Conservation (phyloP, 2,329 filamentous ascomycete species). For the Exophiala calicioides region DNA sequence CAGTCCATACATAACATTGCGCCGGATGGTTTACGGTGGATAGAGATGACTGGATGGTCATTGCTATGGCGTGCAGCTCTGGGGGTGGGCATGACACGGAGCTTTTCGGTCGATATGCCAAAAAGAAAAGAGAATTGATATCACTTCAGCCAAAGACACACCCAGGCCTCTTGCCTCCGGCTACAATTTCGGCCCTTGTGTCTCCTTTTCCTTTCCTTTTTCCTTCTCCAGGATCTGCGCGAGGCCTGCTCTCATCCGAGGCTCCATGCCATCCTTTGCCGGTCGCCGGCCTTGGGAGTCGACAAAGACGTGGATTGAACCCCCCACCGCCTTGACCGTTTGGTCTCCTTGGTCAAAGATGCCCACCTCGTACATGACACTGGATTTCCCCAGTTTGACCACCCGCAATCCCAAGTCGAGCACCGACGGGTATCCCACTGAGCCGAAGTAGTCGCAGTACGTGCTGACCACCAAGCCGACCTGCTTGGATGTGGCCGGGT, state of each 20-base stretch:
- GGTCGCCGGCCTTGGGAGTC: constrained; percentile 68
- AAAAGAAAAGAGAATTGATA: constrained; percentile 19
- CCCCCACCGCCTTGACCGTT: constrained; percentile 77
- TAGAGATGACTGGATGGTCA: constrained; percentile 4
- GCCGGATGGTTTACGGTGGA: constrained; percentile 13
- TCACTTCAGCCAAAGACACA: constrained; percentile 19
- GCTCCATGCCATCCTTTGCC: constrained; percentile 63
- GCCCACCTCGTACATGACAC: constrained; percentile 86
- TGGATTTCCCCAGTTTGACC: constrained; percentile 79
- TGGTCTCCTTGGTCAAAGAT: constrained; percentile 76
- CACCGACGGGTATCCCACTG: constrained; percentile 78
- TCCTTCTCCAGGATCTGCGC: constrained; percentile 6
- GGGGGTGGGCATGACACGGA: constrained; percentile 11
- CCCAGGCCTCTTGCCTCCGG: not conserved
- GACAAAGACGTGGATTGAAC: constrained; percentile 88
- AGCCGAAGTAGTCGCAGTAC: constrained; percentile 80
- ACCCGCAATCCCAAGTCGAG: constrained; percentile 81
- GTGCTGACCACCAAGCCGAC: constrained; percentile 83
- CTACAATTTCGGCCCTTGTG: constrained; percentile 3
- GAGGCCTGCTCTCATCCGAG: constrained; percentile 28
- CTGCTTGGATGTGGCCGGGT: constrained; percentile 69
- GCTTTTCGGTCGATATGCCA: constrained; percentile 11
- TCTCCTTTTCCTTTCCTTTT: constrained; percentile 4
- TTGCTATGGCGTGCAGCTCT: constrained; percentile 3
- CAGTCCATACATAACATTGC: constrained; percentile 6